A percentile compares a stretch with the other conserved stretches of the same genome.
Conservation (phyloP, 345 rosid species). For the Leavenworthia alabamica region DNA sequence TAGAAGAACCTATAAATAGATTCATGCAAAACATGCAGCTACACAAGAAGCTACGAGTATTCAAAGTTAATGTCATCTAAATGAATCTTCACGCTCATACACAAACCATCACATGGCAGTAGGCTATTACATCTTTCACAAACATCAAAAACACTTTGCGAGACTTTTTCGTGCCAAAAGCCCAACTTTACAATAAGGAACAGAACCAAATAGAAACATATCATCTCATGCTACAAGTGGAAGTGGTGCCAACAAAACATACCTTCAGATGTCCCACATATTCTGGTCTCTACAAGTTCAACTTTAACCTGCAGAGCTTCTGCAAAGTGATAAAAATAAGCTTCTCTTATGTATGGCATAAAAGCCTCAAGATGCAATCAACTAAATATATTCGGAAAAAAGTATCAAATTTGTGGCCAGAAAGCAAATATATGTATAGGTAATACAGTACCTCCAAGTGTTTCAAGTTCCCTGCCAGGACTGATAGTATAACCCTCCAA, state of each 20-base stretch:
- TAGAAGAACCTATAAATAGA: too few species aligned
- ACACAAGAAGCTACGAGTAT: slow-evolving; percentile 9
- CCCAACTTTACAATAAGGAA: neutral
- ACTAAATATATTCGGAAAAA: slow-evolving; percentile 4
- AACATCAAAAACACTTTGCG: neutral
- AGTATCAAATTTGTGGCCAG: slow-evolving; percentile 3
- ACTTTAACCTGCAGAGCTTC: slow-evolving; percentile 67
- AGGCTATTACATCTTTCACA: slow-evolving; percentile 3
- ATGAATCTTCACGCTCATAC: slow-evolving; percentile 17
- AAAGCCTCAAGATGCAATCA: slow-evolving; percentile 5
- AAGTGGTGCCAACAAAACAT: slow-evolving; percentile 18
- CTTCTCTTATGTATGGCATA: slow-evolving; percentile 16
- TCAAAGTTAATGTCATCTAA: slow-evolving; percentile 9
- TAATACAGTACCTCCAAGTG: slow-evolving; percentile 61
- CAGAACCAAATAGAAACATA: slow-evolving; percentile 3
- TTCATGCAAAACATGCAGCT: too few species aligned
- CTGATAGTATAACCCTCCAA: slow-evolving; percentile 56
- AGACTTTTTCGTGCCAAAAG: neutral
- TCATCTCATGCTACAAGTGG: slow-evolving; percentile 23
- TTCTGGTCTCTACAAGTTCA: slow-evolving; percentile 42
- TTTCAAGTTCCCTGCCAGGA: slow-evolving; percentile 82
- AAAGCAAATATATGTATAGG: slow-evolving; percentile 1
- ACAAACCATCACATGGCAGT: slow-evolving; percentile 12
- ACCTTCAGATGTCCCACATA: slow-evolving; percentile 59
- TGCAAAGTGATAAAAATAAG: slow-evolving; percentile 34